Percentiles rank a stretch among this genome's conserved stretches.
phyloP scores from a whole-genome alignment of 495 filamentous ascomycete genomes.

The Amorphotheca resinae region DNA sequence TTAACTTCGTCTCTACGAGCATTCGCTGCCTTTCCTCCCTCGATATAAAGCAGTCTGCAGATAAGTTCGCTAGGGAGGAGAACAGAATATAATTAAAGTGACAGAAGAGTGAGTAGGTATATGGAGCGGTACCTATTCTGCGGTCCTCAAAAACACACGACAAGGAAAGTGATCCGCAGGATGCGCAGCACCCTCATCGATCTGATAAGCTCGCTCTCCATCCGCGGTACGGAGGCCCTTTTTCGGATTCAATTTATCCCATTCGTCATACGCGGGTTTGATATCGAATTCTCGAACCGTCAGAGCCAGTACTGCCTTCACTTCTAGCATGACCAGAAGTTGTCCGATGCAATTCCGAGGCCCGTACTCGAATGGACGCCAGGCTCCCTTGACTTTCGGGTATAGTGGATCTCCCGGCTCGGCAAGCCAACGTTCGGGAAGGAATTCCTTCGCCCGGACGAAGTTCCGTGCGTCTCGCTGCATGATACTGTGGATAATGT shows the following conservation, averaged over 20 bases:
- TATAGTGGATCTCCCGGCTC: constrained; percentile 23
- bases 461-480: constrained; percentile 30
- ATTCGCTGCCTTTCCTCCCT: too few relatives aligned
- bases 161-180: constrained; percentile 12
- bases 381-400: constrained; percentile 30
- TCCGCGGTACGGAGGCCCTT: constrained; percentile 5
- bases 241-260: constrained; percentile 17
- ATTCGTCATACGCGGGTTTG: constrained; percentile 32
- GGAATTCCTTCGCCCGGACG: constrained; percentile 26
- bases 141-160: constrained; percentile 1
- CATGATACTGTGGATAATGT: constrained; percentile 21
- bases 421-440: constrained; percentile 33
- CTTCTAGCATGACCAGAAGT: constrained; percentile 36
- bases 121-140: too few relatives aligned
- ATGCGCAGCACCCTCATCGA: constrained; percentile 10
- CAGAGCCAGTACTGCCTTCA: constrained; percentile 32
- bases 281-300: constrained; percentile 37
- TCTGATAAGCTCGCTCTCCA: constrained; percentile 12
- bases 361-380: constrained; percentile 38
- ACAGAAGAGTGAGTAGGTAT: too few relatives aligned
- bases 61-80: too few relatives aligned
- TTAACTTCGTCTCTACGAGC: too few relatives aligned
- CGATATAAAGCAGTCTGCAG: too few relatives aligned
- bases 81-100: too few relatives aligned
- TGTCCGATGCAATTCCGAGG: constrained; percentile 42